Percentiles rank a stretch among this genome's conserved stretches.
Conservation (phyloP, 2,329 filamentous ascomycete genomes). For the Pseudogymnoascus sp. region DNA sequence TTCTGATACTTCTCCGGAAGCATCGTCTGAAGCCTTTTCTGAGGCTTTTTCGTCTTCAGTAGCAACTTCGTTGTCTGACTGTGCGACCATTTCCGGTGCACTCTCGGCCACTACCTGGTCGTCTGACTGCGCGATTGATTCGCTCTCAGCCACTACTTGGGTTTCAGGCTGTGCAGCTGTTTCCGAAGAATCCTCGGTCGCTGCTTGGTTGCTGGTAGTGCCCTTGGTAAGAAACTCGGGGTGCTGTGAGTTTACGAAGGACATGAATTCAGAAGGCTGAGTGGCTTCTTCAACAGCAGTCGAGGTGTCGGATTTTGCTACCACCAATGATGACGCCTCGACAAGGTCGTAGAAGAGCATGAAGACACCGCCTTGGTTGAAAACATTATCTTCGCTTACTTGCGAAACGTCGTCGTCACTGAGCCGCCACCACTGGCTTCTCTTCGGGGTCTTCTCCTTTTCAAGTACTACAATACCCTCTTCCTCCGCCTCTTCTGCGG, state of each 20-base stretch:
- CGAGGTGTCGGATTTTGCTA: not conserved
- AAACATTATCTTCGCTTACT: conserved; percentile 64
- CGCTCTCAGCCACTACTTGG: not conserved
- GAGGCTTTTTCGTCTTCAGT: not conserved
- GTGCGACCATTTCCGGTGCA: not conserved
- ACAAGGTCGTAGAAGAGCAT: conserved; percentile 94
- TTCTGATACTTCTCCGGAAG: not conserved
- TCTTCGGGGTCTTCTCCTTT: conserved; percentile 15
- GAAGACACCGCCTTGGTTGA: conserved; percentile 73
- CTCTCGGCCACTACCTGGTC: not conserved
- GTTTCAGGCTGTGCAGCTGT: not conserved
- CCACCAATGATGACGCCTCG: conserved; percentile 33
- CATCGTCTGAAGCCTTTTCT: not conserved
- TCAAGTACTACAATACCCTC: conserved; percentile 25
- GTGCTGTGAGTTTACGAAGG: not conserved
- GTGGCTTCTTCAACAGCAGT: not conserved
- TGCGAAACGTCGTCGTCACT: conserved; percentile 80
- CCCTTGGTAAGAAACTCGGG: not conserved
- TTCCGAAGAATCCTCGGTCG: not conserved
- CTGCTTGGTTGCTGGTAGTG: not conserved
- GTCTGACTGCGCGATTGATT: not conserved
- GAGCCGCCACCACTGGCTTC: conserved; percentile 71
- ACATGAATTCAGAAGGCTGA: not conserved
- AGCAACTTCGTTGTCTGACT: not conserved
- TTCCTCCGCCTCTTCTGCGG: conserved; percentile 14